Base-by-base conservation (phyloP, 176 grass and related monocot species). In the Carex pumila region DNA sequence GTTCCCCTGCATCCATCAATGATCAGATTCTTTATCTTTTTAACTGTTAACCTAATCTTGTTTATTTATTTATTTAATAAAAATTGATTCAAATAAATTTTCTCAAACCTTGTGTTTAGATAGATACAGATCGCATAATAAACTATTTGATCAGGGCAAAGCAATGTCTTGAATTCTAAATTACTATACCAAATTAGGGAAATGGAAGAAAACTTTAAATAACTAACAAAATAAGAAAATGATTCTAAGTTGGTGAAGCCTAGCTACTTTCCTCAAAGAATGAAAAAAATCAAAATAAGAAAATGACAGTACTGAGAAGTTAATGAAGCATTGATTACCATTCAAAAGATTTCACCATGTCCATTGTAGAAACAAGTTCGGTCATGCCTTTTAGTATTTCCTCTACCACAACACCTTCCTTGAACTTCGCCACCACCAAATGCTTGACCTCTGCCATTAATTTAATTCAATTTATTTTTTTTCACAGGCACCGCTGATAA, bases 381-480 rank as follows among this genome's bases (percentile, higher is more conserved):
- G 84, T 41, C 68, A 93, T 85, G 54, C 81, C 85, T 69, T 87
- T 79, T 21, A 93, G 63, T 3, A 90, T 71, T 43, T 87, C 74
- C 1, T 88, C 87, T 88, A 90, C 91, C 63, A 70, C 64, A 0
- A 79, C 84, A 18, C 87, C 94, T 53, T 88, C 81, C 84, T 85
- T 87, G 84, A 97, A 93, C 89, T 55, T 90, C 17, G 86, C 88
- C 75, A 91, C 63, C 72, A 90, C 90, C 71, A 93, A 82, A 82
- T 88, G 86, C 87, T 90, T 83, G 55, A 93, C 61, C 50, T 91
- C 94, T 71, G 71, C 87, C 94, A 93, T 91, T 69, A 41, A 17
- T 30, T 22, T 39, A 6, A 39, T 30, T 64, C 17, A 12, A 39
- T 69, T 3, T 41, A 3, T 6, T 17, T 9, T 58, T 81, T 18